Percentiles rank a stretch among this genome's conserved stretches.
phyloP scores from a whole-genome alignment of 495 filamentous ascomycete species.

The Xylaria castorea region DNA sequence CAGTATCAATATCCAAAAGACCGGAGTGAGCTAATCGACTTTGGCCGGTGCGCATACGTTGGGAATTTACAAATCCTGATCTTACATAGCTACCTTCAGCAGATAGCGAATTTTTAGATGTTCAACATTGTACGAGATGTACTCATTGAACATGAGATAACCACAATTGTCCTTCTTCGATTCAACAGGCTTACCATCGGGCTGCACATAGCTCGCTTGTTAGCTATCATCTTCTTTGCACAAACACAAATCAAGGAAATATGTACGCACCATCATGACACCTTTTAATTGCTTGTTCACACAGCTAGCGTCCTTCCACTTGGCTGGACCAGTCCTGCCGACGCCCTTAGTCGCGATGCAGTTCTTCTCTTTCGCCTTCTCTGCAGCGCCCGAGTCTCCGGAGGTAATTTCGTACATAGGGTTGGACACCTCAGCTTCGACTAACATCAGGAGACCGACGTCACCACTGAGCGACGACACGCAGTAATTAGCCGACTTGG shows the following conservation, averaged over 20 bases:
- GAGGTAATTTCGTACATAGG: conserved; percentile 61
- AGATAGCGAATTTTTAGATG: conserved; percentile 74
- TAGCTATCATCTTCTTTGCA: not conserved
- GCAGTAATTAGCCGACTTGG: conserved; percentile 70
- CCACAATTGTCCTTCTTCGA: conserved; percentile 35
- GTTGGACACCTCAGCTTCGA: conserved; percentile 69
- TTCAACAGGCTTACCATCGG: conserved; percentile 27
- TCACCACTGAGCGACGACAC: conserved; percentile 45
- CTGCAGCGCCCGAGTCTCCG: conserved; percentile 60
- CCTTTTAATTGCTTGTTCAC: conserved; percentile 62
- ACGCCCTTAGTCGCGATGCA: conserved; percentile 63
- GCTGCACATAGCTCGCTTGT: not conserved
- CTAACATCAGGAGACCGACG: conserved; percentile 60
- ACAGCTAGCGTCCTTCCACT: conserved; percentile 69
- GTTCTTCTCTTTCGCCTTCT: conserved; percentile 58
- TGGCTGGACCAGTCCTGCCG: conserved; percentile 58
- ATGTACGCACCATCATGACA: conserved; percentile 54
- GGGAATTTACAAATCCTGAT: not conserved
- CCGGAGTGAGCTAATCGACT: not conserved
- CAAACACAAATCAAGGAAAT: not conserved
- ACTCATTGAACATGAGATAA: conserved; percentile 61
- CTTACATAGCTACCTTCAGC: conserved; percentile 59
- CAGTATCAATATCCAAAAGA: not conserved
- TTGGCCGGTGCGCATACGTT: not conserved
- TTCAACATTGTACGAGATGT: conserved; percentile 72